Base-by-base conservation (phyloP, 2,329 filamentous ascomycete species). In the Alternaria incomplexa region DNA sequence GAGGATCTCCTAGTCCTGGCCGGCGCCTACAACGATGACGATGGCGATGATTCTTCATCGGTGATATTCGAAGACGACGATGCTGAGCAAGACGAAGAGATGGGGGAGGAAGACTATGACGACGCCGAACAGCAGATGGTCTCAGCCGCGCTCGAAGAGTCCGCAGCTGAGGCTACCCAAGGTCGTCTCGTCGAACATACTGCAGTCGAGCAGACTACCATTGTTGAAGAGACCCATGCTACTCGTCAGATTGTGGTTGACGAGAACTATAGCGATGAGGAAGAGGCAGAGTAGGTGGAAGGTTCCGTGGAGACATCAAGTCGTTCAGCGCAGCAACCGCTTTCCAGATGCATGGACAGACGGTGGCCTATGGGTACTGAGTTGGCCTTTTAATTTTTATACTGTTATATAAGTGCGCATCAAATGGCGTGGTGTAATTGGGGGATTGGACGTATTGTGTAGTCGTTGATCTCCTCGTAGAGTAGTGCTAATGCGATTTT, bases 1-100 rank as follows among this genome's bases (percentile, higher is more conserved):
- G 60, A 62, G 28, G 36, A 28, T 22, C 56, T 62, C 5, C 22
- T 62, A 3, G 40, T 20, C 25, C 17, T 62, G 3, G 60, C 60
- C 11, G 44, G 50, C 3, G 23, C 25, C 3, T 59, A 40, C 32
- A 5, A 10, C 3, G n/a, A 36, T 1, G 20, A 48, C 9, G 25
- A 22, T 13, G 23, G 15, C 2, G 36, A 40, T 40, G 36, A 40
- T 5, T 40, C 36, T 6, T 40, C 36, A 40, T 40, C 36, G 3
- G 36, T 40, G n/a, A 40, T 40, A 6, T 17, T 40, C 3, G 36
- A 40, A 40, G 36, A 11, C 17, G 12, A 28, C 22, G 54, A 22
- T 58, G 36, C 12, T 13, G 10, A 50, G 40, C 30, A 51, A 6
- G 8, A 11, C 6, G 13, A 25, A 13, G 23, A 51, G 12, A 13